Evolutionary conservation across 2,329 filamentous ascomycete species (phyloP).

Genomic region (Colletotrichum magnum): DNA sequence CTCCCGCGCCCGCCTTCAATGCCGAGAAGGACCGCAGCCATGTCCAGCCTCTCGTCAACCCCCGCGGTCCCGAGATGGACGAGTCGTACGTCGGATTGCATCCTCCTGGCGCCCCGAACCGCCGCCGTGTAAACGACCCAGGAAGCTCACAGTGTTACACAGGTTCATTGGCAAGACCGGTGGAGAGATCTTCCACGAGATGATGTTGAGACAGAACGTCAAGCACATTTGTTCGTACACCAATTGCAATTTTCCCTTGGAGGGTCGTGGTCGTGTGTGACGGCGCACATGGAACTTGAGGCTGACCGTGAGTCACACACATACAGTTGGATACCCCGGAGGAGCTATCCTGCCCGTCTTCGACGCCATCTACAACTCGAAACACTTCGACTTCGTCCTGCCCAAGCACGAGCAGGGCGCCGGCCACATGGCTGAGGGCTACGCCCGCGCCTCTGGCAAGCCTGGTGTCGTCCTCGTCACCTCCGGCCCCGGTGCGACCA

Average conservation of each 20-base stretch:
- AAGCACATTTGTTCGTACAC: conserved; percentile 89
- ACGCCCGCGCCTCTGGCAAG: conserved; percentile 92
- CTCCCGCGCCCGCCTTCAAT: conserved; percentile 76
- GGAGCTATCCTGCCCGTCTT: conserved; percentile 98
- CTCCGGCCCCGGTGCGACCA: conserved; percentile 95
- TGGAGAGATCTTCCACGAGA: conserved; percentile 98
- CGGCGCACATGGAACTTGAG: neutral
- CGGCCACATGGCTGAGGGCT: conserved; percentile 98
- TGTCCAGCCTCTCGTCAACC: conserved; percentile 78
- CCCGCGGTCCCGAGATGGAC: conserved; percentile 76
- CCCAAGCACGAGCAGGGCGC: conserved; percentile 98
- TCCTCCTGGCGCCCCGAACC: conserved; percentile 26
- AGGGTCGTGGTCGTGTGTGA: neutral
- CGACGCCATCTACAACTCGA: conserved; percentile 98
- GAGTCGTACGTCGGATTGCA: conserved; percentile 75
- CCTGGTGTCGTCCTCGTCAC: conserved; percentile 97
- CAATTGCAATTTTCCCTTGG: neutral
- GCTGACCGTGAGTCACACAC: conserved; percentile 31
- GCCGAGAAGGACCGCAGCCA: conserved; percentile 65
- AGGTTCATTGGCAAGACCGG: conserved; percentile 95
- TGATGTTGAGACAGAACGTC: conserved; percentile 94
- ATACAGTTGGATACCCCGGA: conserved; percentile 86
- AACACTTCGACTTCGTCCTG: conserved; percentile 95
- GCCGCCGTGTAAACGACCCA: conserved; percentile 27
- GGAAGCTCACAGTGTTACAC: conserved; percentile 33